phyloP scores from a whole-genome alignment of 371 early-diverging fungal genomes.

The Coemansia sp. region DNA sequence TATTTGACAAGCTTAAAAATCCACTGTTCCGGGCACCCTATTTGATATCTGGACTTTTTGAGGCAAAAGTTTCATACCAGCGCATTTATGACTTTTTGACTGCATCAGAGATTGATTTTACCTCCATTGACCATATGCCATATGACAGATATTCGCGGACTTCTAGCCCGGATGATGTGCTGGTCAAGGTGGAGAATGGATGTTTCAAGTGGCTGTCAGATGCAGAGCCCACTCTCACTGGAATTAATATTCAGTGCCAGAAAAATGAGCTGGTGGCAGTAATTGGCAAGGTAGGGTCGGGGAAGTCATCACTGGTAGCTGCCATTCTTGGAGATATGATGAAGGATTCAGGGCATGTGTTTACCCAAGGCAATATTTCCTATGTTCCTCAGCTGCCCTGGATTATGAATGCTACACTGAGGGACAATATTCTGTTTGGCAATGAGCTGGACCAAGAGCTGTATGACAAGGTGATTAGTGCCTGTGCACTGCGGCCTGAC shows the following conservation, averaged over 20 bases:
- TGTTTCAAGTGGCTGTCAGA: slow-evolving; percentile 57
- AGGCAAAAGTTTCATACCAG: slow-evolving; percentile 76
- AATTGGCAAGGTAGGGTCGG: slow-evolving; percentile 85
- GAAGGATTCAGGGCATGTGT: slow-evolving; percentile 66
- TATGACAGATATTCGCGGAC: slow-evolving; percentile 22
- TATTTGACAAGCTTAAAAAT: slow-evolving; percentile 90
- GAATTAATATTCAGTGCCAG: slow-evolving; percentile 64
- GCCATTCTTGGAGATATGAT: slow-evolving; percentile 90
- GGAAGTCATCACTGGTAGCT: slow-evolving; percentile 85
- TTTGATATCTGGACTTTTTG: slow-evolving; percentile 70
- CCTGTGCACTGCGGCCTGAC: slow-evolving; percentile 70
- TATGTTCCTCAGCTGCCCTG: slow-evolving; percentile 92
- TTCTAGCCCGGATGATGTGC: slow-evolving; percentile 10
- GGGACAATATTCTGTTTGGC: slow-evolving; percentile 94
- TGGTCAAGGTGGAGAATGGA: slow-evolving; percentile 33
- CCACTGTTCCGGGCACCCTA: slow-evolving; percentile 78
- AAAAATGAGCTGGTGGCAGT: slow-evolving; percentile 73
- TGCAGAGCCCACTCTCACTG: slow-evolving; percentile 56
- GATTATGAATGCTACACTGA: slow-evolving; percentile 68
- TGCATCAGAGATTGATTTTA: slow-evolving; percentile 72
- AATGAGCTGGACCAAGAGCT: slow-evolving; percentile 68
- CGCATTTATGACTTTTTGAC: slow-evolving; percentile 76
- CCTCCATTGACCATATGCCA: slow-evolving; percentile 56
- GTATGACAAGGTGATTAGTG: slow-evolving; percentile 63
- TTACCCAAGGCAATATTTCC: slow-evolving; percentile 66